Percentiles rank a stretch among this genome's conserved stretches.
Evolutionary conservation across 306 rosid species (phyloP).

Genomic region (Lathyrus aphaca): DNA sequence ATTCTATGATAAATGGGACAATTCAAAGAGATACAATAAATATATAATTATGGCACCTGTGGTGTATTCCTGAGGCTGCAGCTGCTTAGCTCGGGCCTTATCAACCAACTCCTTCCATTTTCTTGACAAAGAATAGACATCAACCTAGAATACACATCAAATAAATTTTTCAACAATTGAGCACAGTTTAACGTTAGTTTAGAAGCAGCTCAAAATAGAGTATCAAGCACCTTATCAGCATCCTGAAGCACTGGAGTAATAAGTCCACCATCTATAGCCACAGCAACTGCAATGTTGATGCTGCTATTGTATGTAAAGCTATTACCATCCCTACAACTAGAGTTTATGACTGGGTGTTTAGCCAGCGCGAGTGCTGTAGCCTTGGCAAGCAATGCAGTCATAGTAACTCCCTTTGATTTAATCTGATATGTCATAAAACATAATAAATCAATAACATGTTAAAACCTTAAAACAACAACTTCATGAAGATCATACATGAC

Average conservation of each 20-base stretch:
- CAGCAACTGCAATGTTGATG: slow-evolving; percentile 93
- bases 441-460: slow-evolving; percentile 17
- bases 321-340: slow-evolving; percentile 95
- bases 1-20: slow-evolving; percentile 19
- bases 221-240: slow-evolving; percentile 79
- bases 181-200: slow-evolving; percentile 18
- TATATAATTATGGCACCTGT: slow-evolving; percentile 53
- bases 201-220: slow-evolving; percentile 20
- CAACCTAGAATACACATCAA: slow-evolving; percentile 57
- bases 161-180: slow-evolving; percentile 16
- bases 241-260: slow-evolving; percentile 95
- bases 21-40: background rate
- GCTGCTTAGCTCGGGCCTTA: slow-evolving; percentile 94
- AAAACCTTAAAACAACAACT: slow-evolving; percentile 29
- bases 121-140: slow-evolving; percentile 87
- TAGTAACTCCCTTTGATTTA: slow-evolving; percentile 96
- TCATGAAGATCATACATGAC: slow-evolving; percentile 1
- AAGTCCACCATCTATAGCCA: slow-evolving; percentile 88
- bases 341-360: slow-evolving; percentile 88
- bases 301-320: slow-evolving; percentile 85
- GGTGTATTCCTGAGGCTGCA: slow-evolving; percentile 88
- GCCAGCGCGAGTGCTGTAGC: slow-evolving; percentile 91
- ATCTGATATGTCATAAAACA: slow-evolving; percentile 52
- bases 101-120: slow-evolving; percentile 98
- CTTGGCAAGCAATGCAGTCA: slow-evolving; percentile 99